Conservation (phyloP, 1,139 yeast species). For the Debaryomyces nepalensis region DNA sequence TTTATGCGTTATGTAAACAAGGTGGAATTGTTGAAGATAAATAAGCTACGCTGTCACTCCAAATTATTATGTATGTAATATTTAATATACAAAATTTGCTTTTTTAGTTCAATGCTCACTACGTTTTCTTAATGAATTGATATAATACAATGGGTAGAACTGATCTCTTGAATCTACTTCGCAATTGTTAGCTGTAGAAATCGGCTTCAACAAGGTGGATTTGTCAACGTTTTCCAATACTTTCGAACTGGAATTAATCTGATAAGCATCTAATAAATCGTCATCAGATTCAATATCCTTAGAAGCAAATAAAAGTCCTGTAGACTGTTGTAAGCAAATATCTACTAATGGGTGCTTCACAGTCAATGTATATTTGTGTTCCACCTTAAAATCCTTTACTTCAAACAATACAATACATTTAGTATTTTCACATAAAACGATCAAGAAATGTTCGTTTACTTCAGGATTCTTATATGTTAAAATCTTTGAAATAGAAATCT, state of each 20-base stretch:
- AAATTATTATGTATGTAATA: neutral
- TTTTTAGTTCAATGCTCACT: constrained; percentile 59
- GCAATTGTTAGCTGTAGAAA: constrained; percentile 32
- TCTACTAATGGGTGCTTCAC: constrained; percentile 33
- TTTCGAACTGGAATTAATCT: constrained; percentile 19
- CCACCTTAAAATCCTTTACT: constrained; percentile 27
- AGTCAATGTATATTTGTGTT: constrained; percentile 33
- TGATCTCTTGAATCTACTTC: constrained; percentile 47
- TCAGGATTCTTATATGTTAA: constrained; percentile 28
- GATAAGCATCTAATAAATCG: constrained; percentile 33
- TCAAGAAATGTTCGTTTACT: constrained; percentile 32
- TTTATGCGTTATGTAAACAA: constrained; percentile 77
- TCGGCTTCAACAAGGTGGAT: constrained; percentile 15
- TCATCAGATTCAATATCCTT: constrained; percentile 47
- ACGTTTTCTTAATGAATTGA: constrained; percentile 74
- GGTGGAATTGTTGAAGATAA: constrained; percentile 54
- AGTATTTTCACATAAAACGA: constrained; percentile 62
- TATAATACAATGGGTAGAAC: constrained; percentile 66
- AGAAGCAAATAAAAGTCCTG: constrained; percentile 46
- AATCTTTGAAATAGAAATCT: constrained; percentile 58
- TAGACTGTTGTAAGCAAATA: constrained; percentile 23
- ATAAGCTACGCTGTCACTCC: neutral
- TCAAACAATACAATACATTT: constrained; percentile 51
- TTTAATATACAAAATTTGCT: neutral
- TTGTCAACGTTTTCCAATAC: constrained; percentile 15